Base-by-base conservation (phyloP, 164 flowering plant species). In the Akebia trifoliata region DNA sequence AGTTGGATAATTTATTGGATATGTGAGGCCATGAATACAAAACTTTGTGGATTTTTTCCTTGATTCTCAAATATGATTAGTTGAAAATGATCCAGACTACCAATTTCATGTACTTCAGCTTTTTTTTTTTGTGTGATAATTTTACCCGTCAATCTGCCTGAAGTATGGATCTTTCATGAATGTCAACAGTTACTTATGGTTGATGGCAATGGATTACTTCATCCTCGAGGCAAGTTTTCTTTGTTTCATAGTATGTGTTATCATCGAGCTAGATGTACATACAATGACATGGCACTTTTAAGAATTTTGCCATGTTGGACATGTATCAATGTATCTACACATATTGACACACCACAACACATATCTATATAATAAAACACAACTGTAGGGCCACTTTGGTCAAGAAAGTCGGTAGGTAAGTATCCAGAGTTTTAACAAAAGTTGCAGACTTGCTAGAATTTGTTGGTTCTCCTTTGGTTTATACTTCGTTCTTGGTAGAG, bases 151-250 rank as follows among this genome's bases (percentile, higher is more conserved):
- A 4, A 26, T 29, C 4, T 53, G 24, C 29, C 57, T 67, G 25
- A 49, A 26, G 30, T 28, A 20, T n/a, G 35, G 44, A 24, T 62
- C 38, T 50, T 29, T 20, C 22, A 25, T 67, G 66, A 50, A 29
- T 61, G 49, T 45, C 21, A 30, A 59, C 86, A 86, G 90, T 62
- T 87, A 35, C 34, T 90, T 64, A 80, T 90, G 87, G 94, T 85
- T 54, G 97, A 90, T 72, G 97, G 97, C 48, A 90, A 90, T 74
- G 97, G 97, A 24, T 42, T 90, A 39, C 91, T 90, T 73, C 97
- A 90, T 76, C 97, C 95, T 63, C 84, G 83, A 84, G 97, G 97
- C 73, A 77, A 69, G 84, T 78, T 22, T 38, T 63, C 21, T 10
- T 38, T 10, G 25, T 18, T 43, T 4, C 37, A 28, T 7, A 21